These are phyloP conservation scores for Aspergillus japonicus DNA, from an alignment of 2,329 filamentous ascomycete species.

Conservation along the genomic window DNA sequence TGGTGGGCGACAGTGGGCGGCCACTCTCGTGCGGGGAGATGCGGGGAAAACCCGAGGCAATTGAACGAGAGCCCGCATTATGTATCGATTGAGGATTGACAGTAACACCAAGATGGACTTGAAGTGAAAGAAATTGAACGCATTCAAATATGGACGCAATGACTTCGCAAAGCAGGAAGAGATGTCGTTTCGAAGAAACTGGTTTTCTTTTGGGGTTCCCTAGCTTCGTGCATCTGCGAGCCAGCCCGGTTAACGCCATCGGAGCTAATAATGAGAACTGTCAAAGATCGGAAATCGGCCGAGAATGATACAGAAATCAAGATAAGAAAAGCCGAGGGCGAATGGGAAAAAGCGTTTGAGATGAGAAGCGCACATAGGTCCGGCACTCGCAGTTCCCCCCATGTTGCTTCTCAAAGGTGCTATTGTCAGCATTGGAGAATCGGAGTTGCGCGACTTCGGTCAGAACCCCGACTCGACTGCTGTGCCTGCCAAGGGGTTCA, in stretches of 20 bases:
- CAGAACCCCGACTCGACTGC: constrained; percentile 4
- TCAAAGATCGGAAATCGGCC: constrained; percentile 16
- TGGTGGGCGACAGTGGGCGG: not conserved
- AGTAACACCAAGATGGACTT: not conserved
- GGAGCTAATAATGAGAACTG: constrained; percentile 14
- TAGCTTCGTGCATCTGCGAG: not conserved
- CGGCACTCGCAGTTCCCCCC: not conserved
- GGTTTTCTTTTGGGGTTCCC: not conserved
- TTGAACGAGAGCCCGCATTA: constrained; percentile 24
- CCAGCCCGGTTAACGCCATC: constrained; percentile 12
- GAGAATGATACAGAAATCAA: constrained; percentile 6
- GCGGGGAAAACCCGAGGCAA: constrained; percentile 28
- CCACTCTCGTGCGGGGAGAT: constrained; percentile 19
- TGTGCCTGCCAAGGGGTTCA: not conserved
- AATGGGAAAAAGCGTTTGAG: not conserved
- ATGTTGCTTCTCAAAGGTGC: not conserved
- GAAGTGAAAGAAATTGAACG: too few relatives aligned
- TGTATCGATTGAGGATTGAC: not conserved
- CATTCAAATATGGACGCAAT: too few relatives aligned
- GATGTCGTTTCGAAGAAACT: not conserved
- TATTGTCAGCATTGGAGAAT: not conserved
- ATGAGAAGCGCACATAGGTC: not conserved
- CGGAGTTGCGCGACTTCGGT: not conserved
- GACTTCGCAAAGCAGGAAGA: not conserved
- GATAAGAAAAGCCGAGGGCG: not conserved